Conservation (phyloP, 768 basidiomycete species). For the Tricholoma saponaceum region DNA sequence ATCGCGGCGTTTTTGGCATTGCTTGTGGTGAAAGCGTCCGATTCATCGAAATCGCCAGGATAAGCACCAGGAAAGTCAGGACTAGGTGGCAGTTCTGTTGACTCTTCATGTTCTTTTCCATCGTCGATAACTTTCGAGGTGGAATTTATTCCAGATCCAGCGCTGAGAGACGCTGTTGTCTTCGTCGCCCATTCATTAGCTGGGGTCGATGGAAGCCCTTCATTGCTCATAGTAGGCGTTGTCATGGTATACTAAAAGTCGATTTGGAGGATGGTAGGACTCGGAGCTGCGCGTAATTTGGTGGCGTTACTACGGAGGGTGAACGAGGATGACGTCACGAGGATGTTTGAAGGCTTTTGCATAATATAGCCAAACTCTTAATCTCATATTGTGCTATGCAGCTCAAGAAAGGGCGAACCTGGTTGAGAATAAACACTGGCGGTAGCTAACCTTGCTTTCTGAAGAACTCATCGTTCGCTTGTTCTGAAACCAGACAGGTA, state of each 20-base stretch:
- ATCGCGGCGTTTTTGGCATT: slow-evolving; percentile 2
- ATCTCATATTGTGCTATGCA: no score
- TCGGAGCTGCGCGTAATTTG: no score
- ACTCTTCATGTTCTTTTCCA: neutral
- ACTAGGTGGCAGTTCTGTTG: slow-evolving; percentile 8
- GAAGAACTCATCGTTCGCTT: no score
- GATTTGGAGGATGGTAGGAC: neutral
- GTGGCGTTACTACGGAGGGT: neutral
- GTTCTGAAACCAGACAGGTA: no score
- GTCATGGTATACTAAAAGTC: neutral
- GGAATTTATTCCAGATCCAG: neutral
- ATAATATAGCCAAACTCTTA: neutral
- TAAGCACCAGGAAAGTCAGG: slow-evolving; percentile 15
- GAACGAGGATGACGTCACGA: neutral
- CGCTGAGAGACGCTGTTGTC: slow-evolving; percentile 4
- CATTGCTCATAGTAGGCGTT: slow-evolving; percentile 5
- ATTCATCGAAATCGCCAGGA: slow-evolving; percentile 3
- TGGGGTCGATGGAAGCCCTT: slow-evolving; percentile 11
- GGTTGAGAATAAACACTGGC: no score
- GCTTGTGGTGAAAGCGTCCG: neutral
- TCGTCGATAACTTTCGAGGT: neutral
- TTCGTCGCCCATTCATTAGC: slow-evolving; percentile 12
- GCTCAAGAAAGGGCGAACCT: no score
- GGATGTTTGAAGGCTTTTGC: neutral
- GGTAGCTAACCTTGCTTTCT: no score